Base-by-base conservation (phyloP, 1,284 basidiomycete species). In the Melampsora occidentalis region DNA sequence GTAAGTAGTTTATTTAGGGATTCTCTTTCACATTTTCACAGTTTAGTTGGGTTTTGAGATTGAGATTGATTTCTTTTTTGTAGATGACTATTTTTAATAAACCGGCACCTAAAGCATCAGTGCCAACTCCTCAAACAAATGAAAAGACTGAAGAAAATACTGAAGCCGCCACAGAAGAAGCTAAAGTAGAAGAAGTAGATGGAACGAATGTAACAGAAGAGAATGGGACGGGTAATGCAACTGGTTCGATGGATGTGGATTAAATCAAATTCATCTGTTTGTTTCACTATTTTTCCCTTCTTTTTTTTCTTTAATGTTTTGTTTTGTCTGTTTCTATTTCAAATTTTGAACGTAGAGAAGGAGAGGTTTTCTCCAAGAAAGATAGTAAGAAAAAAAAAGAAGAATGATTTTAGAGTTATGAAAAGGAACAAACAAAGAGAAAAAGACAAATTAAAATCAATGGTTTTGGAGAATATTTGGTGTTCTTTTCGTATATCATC, bases 81-180 rank as follows among this genome's bases (percentile, higher is more conserved):
- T 31, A 75, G 72, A 75, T 67, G 49, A 39, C 72, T 20, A 68
- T 75, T 22, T 75, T 75, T 65, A 75, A 75, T 59, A 75, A 68
- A 28, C 72, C 72, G 4, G 61, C 72, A 18, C 72, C 72, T 57
- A 75, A 75, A 51, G 28, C 53, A 0, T 61, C 64, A 9, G 72
- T 35, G 16, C 48, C 63, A 7, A 51, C 49, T 7, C 61, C 63
- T 61, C 39, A 63, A 33, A 70, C 57, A 35, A 57, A 65, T 22
- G 57, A 65, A 25, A 49, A 51, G 18, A 61, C 67, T 33, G 42
- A 77, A 18, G 68, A 71, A 69, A 75, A 59, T 20, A 51, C 72
- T 31, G 61, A 75, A 68, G 35, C 72, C 0, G 53, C 65, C 22
- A 75, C 66, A 14, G 72, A 75, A 39, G 49, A 67, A 68, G 20